Base-by-base conservation (phyloP, 768 basidiomycete genomes). In the Termitomyces heimii region DNA sequence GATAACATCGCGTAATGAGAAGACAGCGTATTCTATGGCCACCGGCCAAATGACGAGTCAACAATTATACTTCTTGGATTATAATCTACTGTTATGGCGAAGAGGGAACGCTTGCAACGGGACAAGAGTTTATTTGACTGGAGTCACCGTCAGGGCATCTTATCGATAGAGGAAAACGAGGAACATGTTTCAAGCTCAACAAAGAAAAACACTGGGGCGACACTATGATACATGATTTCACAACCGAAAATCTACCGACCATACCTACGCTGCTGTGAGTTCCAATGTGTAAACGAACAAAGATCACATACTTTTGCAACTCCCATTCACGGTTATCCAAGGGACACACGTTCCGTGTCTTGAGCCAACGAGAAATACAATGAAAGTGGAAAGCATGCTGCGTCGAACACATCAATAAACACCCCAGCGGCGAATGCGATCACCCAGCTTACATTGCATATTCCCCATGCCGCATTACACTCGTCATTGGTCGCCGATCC, bases 321-420 rank as follows among this genome's bases (percentile, higher is more conserved):
- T 97, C 94, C 94, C 94, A 97, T 70, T 97, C 94, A 66, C 94
- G 83, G 73, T 97, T 97, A 72, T 96, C 94, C 59, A 96, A 72
- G 4, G 94, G 94, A 71, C 94, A 96, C 31, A 95, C 94, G 65
- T 96, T 94, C 62, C 94, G 81, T 22, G 97, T 98, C 81, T 98
- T 99, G 60, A 99, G 80, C 97, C 97, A 99, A 45, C 97, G 86
- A 9, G 95, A 96, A 71, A 99, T 99, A 73, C 96, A 99, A 71
- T 98, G 96, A 76, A 98, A 99, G 76, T 99, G 96, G 81, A 99
- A 99, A 4, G 96, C 96, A 70, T 99, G 96, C 94, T 95, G 26
- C 31, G 40, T 29, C 20, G 5, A 39, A 14, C 8, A 14, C 20
- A n/a, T 49, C 32, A 49, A 31, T 13, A 22, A 13, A 20, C 31